Base-by-base conservation (phyloP, 306 rosid genomes). In the Arachis stenosperma region DNA sequence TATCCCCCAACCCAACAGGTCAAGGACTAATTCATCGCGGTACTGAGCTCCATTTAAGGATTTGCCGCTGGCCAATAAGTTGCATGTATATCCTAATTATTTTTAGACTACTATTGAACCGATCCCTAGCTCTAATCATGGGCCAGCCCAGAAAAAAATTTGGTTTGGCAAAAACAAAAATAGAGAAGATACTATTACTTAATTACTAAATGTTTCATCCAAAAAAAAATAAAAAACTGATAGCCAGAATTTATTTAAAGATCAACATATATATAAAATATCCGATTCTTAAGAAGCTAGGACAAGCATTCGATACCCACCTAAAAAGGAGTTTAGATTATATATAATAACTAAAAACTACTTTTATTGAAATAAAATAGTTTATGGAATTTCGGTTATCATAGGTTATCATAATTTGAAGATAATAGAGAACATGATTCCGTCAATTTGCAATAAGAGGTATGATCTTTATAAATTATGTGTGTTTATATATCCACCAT, bases 171-270 rank as follows among this genome's bases (percentile, higher is more conserved):
- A 47, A 47, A 11, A 10, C 10, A 10, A 33, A 33, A 22, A 22
- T 22, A 22, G 1, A 4, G 37, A 33, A 33, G 3, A 2, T 33
- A 1, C 27, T 33, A 4, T 33, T 33, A 33, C 37, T 33, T 33
- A 33, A 33, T 33, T 33, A 33, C 37, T 33, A 4, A 33, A 33
- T 2, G 37, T 4, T 33, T 33, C 37, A 4, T 33, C 37, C 11
- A 12, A 66, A 50, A 29, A 47, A 52, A 52, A 5, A n/a, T 27
- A 4, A 27, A 0, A 2, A 46, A 73, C 8, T 37, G 15, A 69
- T 64, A 74, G 50, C 52, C 52, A 54, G 78, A 67, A 82, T 83
- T 70, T 74, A 71, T 82, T 75, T 75, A 40, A 55, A 65, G 68
- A 64, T 78, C 7, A 33, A 33, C 2, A 33, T 33, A 69, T 13